Evolutionary conservation across 306 rosid species (phyloP), one percentile per base, ranked within the genome.

Genomic region (Lotus japonicus): DNA sequence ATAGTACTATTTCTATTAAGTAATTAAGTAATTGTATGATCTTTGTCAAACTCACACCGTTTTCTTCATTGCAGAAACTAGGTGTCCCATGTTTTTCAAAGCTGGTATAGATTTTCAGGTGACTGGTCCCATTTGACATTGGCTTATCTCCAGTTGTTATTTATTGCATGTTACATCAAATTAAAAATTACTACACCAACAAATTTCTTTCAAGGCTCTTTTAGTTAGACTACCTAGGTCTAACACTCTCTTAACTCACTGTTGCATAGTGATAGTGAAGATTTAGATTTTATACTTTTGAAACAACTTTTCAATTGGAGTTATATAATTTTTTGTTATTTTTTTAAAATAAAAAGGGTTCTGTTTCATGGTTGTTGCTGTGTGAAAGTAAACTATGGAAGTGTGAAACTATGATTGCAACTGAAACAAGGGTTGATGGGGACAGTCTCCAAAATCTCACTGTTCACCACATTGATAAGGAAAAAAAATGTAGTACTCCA

Each of bases 81-180:
- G 49, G 58, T 58, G 73, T 75, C 62, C 78, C 71, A 71, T 72
- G 72, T 62, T 74, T 64, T 71, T 61, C 33, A 77, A 71, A 64
- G 81, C 72, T 60, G 82, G 21, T 52, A 63, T 7, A 31, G 59
- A 89, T 79, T 80, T 79, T 66, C 88, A 89, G 96, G 95, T 85
- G 31, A 53, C 59, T 75, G 39, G 31, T 55, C 18, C 66, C 49
- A 59, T 17, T 28, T 18, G 14, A 46, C 39, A 70, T 14, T 59
- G n/a, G 8, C 64, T 70, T 46, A 46, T 35, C 50, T 43, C 31
- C 50, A 9, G 7, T 54, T n/a, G n/a, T n/a, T n/a, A n/a, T n/a
- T n/a, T 55, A 55, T 65, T 45, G 68, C 73, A 74, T 59, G 73
- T 26, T 26, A 5, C 73, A 64, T 46, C 44, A 8, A 54, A 48